Conservation (phyloP, 345 rosid species). For the Gossypium anomalum region DNA sequence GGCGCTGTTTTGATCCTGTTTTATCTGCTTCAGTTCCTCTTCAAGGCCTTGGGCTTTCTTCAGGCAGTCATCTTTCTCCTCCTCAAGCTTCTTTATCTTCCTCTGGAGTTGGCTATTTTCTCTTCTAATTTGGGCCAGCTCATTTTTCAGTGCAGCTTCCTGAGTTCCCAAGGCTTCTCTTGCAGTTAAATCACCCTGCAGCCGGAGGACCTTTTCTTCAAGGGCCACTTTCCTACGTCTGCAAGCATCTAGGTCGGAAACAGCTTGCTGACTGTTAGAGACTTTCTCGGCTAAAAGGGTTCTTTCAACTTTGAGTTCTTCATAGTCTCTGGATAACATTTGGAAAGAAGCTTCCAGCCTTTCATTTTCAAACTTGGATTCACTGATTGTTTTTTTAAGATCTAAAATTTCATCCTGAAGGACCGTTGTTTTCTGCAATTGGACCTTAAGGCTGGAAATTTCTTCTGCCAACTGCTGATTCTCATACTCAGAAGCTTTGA, state of each 20-base stretch:
- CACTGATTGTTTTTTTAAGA: conserved; percentile 42
- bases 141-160: conserved; percentile 51
- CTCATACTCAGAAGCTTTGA: conserved; percentile 47
- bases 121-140: conserved; percentile 54
- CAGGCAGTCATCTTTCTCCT: conserved; percentile 44
- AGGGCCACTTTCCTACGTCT: conserved; percentile 43
- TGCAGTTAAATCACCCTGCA: conserved; percentile 65
- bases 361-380: conserved; percentile 51
- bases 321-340: conserved; percentile 46
- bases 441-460: conserved; percentile 40
- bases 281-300: conserved; percentile 28
- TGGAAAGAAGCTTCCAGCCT: conserved; percentile 52
- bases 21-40: conserved; percentile 26
- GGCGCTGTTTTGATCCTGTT: conserved; percentile 15
- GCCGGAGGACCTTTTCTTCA: conserved; percentile 58
- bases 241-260: conserved; percentile 44
- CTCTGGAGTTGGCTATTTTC: conserved; percentile 47
- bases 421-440: conserved; percentile 40
- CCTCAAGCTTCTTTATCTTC: conserved; percentile 43
- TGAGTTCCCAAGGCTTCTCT: conserved; percentile 50
- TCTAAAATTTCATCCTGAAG: conserved; percentile 49
- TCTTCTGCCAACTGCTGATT: conserved; percentile 46
- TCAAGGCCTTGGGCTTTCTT: conserved; percentile 33
- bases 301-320: conserved; percentile 43
- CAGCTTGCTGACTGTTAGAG: conserved; percentile 36